Evolutionary conservation across 805 yeast genomes (phyloP), one percentile per base, ranked within the genome.

Genomic region (Candida wancherniae): DNA sequence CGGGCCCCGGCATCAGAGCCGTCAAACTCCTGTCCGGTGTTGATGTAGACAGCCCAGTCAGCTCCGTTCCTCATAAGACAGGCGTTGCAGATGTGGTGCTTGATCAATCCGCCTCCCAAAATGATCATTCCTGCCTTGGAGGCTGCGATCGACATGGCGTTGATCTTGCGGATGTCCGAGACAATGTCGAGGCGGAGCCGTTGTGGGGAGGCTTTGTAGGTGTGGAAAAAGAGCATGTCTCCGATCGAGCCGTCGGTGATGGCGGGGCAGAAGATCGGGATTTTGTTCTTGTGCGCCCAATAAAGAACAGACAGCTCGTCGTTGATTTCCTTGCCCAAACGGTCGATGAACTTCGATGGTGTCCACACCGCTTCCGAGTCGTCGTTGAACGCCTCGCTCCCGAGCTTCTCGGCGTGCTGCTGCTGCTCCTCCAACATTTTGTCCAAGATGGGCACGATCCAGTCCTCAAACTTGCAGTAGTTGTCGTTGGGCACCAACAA

Each of bases 1-100:
- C 98, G 77, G 5, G 98, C 98, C 44, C 98, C 98, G 8, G 98
- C 97, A 59, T 92, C 98, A 15, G 96, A 85, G 27, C 98, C 98
- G 55, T 92, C 99, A 50, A 87, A 92, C 57, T 92, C 99, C 63
- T 92, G 97, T 27, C 96, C 98, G 10, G 99, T 92, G 61, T 92
- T 92, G 57, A 92, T 90, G 61, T 76, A 92, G 12, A 92, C 96
- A 5, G 98, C 97, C 55, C 80, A 86, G 57, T 92, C 99, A 14
- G 99, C 98, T 51, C 99, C 99, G 50, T 92, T 94, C 69, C 99
- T 82, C 99, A 92, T 92, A 48, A 92, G 69, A 56, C 97, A 90
- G 9, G 99, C 98, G 53, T 92, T 92, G 50, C 95, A 88, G 48
- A 92, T 92, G 56, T 92, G 99, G 57, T 92, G 99, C 64, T 92